Conservation (phyloP, 495 filamentous ascomycete genomes). For the Jackrogersella multiformis region DNA sequence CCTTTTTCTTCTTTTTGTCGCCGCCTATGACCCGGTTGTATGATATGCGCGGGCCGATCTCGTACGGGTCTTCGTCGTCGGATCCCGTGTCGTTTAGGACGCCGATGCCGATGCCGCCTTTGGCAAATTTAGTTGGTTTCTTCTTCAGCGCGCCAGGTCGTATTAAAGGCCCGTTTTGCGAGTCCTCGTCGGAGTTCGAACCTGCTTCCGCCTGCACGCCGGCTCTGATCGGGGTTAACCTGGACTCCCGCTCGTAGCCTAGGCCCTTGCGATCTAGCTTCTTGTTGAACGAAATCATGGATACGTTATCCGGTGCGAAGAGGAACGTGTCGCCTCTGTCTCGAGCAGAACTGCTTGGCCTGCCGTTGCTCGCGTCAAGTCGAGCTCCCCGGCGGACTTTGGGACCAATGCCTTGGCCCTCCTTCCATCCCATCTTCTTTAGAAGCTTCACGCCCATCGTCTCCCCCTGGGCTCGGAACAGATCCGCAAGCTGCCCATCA, state of each 20-base stretch:
- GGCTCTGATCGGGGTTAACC: conserved; percentile 51
- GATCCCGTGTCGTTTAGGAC: conserved; percentile 94
- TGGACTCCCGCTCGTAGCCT: conserved; percentile 76
- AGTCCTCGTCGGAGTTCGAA: conserved; percentile 64
- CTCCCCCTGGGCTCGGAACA: conserved; percentile 78
- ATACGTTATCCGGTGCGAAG: conserved; percentile 88
- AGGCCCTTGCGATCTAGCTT: conserved; percentile 86
- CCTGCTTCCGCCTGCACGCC: conserved; percentile 36
- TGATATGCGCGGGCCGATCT: conserved; percentile 88
- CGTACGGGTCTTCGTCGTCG: conserved; percentile 97
- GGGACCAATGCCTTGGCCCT: conserved; percentile 91
- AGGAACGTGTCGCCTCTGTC: conserved; percentile 68
- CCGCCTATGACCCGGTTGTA: conserved; percentile 86
- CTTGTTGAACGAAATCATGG: conserved; percentile 75
- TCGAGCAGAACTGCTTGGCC: conserved; percentile 38
- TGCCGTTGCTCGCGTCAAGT: conserved; percentile 63
- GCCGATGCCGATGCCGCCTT: conserved; percentile 84
- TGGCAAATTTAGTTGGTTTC: conserved; percentile 59
- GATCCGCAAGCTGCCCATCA: conserved; percentile 69
- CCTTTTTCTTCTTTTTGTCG: conserved; percentile 83
- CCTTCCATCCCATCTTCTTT: conserved; percentile 95
- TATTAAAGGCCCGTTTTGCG: conserved; percentile 47
- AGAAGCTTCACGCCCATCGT: conserved; percentile 90
- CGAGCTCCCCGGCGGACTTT: conserved; percentile 81
- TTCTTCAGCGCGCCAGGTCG: conserved; percentile 45